Percentiles rank a stretch among this genome's conserved stretches.
phyloP scores from a whole-genome alignment of 805 yeast genomes.

The Debaryomyces castellii region DNA sequence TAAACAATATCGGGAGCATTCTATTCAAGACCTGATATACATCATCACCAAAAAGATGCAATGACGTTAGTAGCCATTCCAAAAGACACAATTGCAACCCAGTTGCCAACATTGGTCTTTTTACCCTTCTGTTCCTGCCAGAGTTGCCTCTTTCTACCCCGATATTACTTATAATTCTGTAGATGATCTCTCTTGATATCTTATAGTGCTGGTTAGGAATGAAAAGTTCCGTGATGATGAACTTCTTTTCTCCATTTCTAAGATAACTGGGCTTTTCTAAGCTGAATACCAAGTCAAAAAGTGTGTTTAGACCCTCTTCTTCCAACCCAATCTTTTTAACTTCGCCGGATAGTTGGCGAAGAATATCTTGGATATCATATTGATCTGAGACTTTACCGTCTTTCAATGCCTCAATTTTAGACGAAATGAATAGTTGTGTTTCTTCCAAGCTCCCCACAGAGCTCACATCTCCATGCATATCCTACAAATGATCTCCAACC shows the following conservation, averaged over 20 bases:
- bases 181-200: conserved; percentile 4
- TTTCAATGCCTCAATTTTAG: not conserved
- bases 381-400: not conserved
- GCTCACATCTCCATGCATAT: not conserved
- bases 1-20: conserved; percentile 17
- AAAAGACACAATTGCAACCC: conserved; percentile 17
- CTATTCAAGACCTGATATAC: conserved; percentile 9
- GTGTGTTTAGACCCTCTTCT: conserved; percentile 3
- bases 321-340: conserved; percentile 8
- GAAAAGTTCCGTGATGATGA: conserved; percentile 9
- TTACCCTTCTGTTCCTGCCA: conserved; percentile 10
- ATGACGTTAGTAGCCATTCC: conserved; percentile 21
- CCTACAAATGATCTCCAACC: not conserved
- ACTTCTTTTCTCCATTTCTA: conserved; percentile 9
- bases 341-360: conserved; percentile 1
- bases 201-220: conserved; percentile 5
- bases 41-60: conserved; percentile 15
- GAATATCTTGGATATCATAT: not conserved
- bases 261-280: conserved; percentile 2
- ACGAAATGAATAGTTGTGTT: not conserved
- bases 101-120: conserved; percentile 12
- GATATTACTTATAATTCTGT: conserved; percentile 11
- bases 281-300: conserved; percentile 12
- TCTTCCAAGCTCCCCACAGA: not conserved
- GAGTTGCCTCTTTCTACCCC: conserved; percentile 16